Conservation (phyloP, 306 rosid genomes). For the Luffa acutangula region DNA sequence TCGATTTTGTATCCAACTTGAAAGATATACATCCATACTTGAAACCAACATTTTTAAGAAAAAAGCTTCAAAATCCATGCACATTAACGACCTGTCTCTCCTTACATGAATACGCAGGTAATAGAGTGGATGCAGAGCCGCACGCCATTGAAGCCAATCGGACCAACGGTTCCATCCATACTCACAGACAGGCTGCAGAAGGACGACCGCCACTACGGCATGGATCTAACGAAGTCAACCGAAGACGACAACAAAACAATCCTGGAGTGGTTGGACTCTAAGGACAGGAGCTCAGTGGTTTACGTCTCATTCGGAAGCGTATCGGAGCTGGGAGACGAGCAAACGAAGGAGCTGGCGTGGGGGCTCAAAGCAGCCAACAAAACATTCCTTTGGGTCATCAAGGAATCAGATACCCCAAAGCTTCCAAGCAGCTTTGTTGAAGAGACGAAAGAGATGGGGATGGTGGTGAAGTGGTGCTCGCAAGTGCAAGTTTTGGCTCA, state of each 20-base stretch:
- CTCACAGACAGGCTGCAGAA: not conserved
- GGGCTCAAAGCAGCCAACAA: not conserved
- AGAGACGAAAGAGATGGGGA: not conserved
- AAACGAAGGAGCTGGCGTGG: not conserved
- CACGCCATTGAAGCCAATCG: not conserved
- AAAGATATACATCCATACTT: too few relatives aligned
- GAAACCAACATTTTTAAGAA: too few relatives aligned
- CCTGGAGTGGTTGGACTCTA: not conserved
- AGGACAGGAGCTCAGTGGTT: not conserved
- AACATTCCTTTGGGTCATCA: not conserved
- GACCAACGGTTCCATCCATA: conserved; percentile 17
- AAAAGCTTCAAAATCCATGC: too few relatives aligned
- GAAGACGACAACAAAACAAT: not conserved
- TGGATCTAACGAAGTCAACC: not conserved
- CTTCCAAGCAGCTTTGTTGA: not conserved
- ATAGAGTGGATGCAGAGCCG: too few relatives aligned
- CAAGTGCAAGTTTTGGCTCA: not conserved
- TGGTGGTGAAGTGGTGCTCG: not conserved
- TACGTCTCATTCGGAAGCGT: not conserved
- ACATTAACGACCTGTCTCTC: too few relatives aligned
- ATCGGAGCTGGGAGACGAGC: not conserved
- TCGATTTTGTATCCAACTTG: too few relatives aligned
- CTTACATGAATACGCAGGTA: too few relatives aligned
- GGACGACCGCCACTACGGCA: not conserved
- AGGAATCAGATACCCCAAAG: not conserved